Evolutionary conservation across 768 basidiomycete genomes (phyloP), one percentile per base, ranked within the genome.

Genomic region (Floccularia luteovirens): DNA sequence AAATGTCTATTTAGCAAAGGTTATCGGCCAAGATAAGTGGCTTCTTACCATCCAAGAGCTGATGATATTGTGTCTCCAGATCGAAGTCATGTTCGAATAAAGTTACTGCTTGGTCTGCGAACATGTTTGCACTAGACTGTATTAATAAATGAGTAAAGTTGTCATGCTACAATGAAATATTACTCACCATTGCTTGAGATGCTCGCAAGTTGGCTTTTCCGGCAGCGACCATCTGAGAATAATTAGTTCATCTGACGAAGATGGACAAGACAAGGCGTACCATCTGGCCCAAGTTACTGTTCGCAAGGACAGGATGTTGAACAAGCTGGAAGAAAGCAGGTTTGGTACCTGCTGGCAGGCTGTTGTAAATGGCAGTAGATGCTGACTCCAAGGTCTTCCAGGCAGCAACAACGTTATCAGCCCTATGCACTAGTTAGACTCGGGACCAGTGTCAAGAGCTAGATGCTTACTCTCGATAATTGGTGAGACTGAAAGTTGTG

Each of bases 311-410:
- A 3, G 79, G 74, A 48, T 82, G 78, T 22, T 79, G 77, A 1
- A 88, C 71, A n/a, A 79, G 66, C 53, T 88, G 70, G 71, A 76
- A 85, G 63, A 76, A 87, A 0, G 82, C 73, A 1, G 78, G 65
- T 48, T 80, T 62, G 42, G 58, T 66, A 1, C 48, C 61, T 13
- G 59, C 43, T 0, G 72, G 55, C 4, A 85, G 60, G n/a, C 57
- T 58, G 49, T 77, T 64, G 55, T 77, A 81, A 4, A 85, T 61
- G 4, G 62, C 54, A 1, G 72, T 74, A 1, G 82, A 77, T 5
- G 70, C 60, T 3, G 59, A 55, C 35, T 64, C 63, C 16, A 80
- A 58, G 3, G 49, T 58, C 8, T 69, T 58, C 77, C 79, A 82
- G 13, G 59, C 65, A 6, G 58, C 60, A 25, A 75, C 53, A 7